phyloP scores from a whole-genome alignment of 2,329 filamentous ascomycete genomes.

The Leptographium lundbergii region DNA sequence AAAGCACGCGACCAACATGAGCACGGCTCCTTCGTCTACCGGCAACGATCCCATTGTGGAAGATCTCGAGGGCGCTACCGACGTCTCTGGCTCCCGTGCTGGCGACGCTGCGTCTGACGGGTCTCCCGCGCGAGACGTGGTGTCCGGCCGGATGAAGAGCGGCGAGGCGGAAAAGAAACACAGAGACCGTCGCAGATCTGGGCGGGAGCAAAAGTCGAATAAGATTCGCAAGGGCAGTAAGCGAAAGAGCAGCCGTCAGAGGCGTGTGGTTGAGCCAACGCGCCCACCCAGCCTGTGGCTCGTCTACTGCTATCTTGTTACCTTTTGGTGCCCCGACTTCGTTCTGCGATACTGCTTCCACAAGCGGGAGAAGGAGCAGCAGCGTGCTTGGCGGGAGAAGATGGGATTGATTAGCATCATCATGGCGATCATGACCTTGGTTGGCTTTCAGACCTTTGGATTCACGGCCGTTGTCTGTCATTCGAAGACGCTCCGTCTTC shows the following conservation, averaged over 20 bases:
- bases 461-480: conserved; percentile 86
- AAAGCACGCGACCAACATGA: conserved; percentile 89
- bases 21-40: conserved; percentile 77
- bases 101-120: conserved; percentile 20
- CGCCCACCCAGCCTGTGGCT: conserved; percentile 85
- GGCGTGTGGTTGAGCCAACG: conserved; percentile 47
- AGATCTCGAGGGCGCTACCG: conserved; percentile 54
- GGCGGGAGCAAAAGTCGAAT: conserved; percentile 30
- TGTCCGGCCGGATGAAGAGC: conserved; percentile 21
- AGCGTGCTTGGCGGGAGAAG: conserved; percentile 93
- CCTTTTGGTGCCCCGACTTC: conserved; percentile 87
- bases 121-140: conserved; percentile 17
- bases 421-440: conserved; percentile 69
- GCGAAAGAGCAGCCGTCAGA: conserved; percentile 24
- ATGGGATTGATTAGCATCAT: conserved; percentile 95
- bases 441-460: conserved; percentile 93
- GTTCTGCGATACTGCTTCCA: conserved; percentile 78
- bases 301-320: conserved; percentile 85
- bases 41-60: conserved; percentile 83
- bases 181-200: conserved; percentile 16
- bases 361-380: conserved; percentile 72
- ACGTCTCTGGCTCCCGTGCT: conserved; percentile 20
- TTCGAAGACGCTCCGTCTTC: conserved; percentile 55
- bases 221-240: conserved; percentile 49
- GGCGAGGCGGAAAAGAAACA: conserved; percentile 23